Base-by-base conservation (phyloP, 2,329 filamentous ascomycete species). In the Tolypocladium endophyticum region DNA sequence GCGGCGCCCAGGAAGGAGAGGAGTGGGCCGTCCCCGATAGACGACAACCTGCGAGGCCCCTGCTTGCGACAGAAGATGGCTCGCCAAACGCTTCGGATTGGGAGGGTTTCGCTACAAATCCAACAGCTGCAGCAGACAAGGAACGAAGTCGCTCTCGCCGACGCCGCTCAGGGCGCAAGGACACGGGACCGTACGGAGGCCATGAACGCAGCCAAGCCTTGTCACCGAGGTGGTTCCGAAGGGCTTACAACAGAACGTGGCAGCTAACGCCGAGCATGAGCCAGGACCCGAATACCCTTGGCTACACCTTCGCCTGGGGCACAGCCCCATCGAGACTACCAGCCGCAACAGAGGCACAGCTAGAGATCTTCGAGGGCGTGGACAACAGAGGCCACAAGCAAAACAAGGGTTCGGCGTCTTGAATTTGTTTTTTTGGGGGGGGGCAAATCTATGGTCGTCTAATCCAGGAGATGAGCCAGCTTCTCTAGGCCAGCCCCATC, bases 401-500 rank as follows among this genome's bases (percentile, higher is more conserved):
- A 33, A 28, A 55, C 25, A 56, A 50, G n/a, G 56, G 30, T 14
- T 57, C 39, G 55, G 62, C 41, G 30, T 59, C 55, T 16, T 64
- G 47, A 64, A 33, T 28, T 5, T 50, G 11, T 14, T n/a, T 39
- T 4, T 39, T 39, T n/a, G n/a, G n/a, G n/a, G n/a, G n/a, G n/a
- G 38, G 14, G 18, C 38, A 6, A 39, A 6, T 5, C 16, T 7
- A 3, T 8, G 23, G 11, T 20, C 20, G 52, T 57, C 58, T 65
- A 72, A 54, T 74, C 69, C 41, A 70, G 64, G 64, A 81, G 64
- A 20, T 68, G 70, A 12, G 83, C 87, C 67, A 92, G 70, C 74
- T 81, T 86, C 35, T 71, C 74, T 72, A 93, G 69, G 0, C 74
- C 82, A 20, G 88, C 82, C 3, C 86, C 83, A 61, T 92, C 88